Evolutionary conservation across 768 basidiomycete genomes (phyloP).

Genomic region (Tephrocybe sp.): DNA sequence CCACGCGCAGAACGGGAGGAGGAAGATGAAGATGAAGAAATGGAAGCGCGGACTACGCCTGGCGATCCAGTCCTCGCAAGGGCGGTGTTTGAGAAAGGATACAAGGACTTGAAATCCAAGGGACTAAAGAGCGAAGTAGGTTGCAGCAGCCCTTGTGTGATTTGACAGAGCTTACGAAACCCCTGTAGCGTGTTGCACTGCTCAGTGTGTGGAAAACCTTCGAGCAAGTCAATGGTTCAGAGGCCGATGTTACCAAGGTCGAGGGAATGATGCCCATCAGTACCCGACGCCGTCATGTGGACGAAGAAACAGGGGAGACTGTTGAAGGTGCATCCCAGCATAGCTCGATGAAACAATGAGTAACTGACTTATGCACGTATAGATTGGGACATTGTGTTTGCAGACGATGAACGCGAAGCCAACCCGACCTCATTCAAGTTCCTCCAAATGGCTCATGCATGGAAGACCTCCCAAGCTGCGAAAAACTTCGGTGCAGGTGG

Average conservation of each 20-base stretch:
- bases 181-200: conserved; percentile 77
- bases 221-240: conserved; percentile 77
- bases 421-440: conserved; percentile 96
- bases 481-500: conserved; percentile 30
- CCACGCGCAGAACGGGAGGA: conserved; percentile 67
- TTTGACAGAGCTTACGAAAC: not conserved
- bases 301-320: conserved; percentile 80
- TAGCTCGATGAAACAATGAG: too few relatives aligned
- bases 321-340: conserved; percentile 85
- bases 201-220: conserved; percentile 96
- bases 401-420: conserved; percentile 92
- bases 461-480: conserved; percentile 62
- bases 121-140: conserved; percentile 87
- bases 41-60: conserved; percentile 64
- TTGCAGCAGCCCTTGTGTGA: not conserved
- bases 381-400: conserved; percentile 96
- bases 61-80: conserved; percentile 74
- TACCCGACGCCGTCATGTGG: conserved; percentile 80
- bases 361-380: too few relatives aligned
- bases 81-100: conserved; percentile 82
- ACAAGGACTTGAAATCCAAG: conserved; percentile 81
- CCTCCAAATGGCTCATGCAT: conserved; percentile 92
- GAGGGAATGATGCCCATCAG: conserved; percentile 93
- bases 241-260: conserved; percentile 77
- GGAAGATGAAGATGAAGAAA: conserved; percentile 68